Evolutionary conservation across 1,284 basidiomycete genomes (phyloP).

Genomic region (Puccinia triticina): DNA sequence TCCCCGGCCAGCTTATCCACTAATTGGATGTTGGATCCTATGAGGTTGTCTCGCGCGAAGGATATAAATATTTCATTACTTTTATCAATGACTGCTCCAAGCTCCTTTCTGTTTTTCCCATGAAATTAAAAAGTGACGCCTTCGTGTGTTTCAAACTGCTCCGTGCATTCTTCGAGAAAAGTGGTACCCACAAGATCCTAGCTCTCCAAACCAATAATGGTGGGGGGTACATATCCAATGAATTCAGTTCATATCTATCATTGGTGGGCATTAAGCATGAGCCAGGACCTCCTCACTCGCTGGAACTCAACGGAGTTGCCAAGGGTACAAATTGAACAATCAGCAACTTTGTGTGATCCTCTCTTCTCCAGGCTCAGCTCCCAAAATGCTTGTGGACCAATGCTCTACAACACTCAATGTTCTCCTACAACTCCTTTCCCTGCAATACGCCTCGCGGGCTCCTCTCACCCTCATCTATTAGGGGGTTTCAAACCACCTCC

Average conservation of each 20-base stretch:
- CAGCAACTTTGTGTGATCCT: neutral
- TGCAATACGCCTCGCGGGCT: conserved; percentile 16
- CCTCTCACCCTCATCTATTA: neutral
- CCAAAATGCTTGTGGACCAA: neutral
- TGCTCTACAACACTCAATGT: neutral
- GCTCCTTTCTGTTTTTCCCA: no score
- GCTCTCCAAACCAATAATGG: neutral
- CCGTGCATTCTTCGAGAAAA: conserved; percentile 57
- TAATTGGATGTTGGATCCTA: neutral
- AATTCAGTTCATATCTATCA: neutral
- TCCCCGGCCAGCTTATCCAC: neutral
- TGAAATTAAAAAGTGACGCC: no score
- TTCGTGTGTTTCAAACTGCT: conserved; percentile 58
- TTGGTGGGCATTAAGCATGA: neutral
- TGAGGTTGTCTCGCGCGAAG: no score
- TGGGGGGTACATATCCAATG: neutral
- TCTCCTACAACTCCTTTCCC: conserved; percentile 5
- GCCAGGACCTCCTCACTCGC: conserved; percentile 11
- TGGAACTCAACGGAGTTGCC: conserved; percentile 9
- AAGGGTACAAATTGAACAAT: conserved; percentile 7
- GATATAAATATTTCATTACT: no score
- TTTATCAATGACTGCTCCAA: no score
- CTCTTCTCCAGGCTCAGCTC: neutral
- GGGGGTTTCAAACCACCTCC: no score
- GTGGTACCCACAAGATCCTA: conserved; percentile 51